Evolutionary conservation across 2,329 filamentous ascomycete genomes (phyloP).

Genomic region (Scedosporium boydii): DNA sequence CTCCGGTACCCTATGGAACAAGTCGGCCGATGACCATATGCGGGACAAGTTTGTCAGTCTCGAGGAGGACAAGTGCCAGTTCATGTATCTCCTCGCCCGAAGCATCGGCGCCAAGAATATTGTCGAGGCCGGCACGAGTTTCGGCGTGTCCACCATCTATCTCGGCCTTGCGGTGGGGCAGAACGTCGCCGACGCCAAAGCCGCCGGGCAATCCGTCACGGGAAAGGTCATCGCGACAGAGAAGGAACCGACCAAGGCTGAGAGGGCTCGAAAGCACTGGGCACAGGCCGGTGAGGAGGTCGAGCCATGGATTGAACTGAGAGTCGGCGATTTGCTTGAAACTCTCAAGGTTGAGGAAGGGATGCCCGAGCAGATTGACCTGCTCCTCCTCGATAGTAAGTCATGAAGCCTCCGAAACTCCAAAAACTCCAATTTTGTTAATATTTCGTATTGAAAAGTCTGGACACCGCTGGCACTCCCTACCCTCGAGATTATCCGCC

Average conservation of each 20-base stretch:
- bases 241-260: constrained; percentile 45
- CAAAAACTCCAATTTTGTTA: constrained; percentile 19
- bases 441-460: constrained; percentile 16
- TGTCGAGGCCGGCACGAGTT: constrained; percentile 52
- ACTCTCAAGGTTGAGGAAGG: constrained; percentile 30
- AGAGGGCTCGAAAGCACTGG: constrained; percentile 44
- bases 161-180: constrained; percentile 46
- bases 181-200: constrained; percentile 22
- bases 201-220: background rate
- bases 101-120: constrained; percentile 38
- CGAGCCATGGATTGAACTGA: constrained; percentile 40
- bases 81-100: constrained; percentile 44
- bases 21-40: constrained; percentile 3
- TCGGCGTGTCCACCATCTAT: constrained; percentile 54
- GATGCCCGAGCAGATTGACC: constrained; percentile 39
- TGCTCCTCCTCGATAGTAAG: constrained; percentile 50
- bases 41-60: constrained; percentile 50
- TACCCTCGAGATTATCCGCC: constrained; percentile 34
- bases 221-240: constrained; percentile 48
- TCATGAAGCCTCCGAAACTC: constrained; percentile 34
- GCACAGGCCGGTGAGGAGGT: constrained; percentile 39
- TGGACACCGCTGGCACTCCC: constrained; percentile 34
- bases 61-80: constrained; percentile 46
- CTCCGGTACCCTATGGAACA: constrained; percentile 17
- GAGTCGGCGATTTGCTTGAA: constrained; percentile 47